These are phyloP conservation scores for Gloeostereum incarnatum DNA, from an alignment of 768 basidiomycete species.

Conservation along the genomic window DNA sequence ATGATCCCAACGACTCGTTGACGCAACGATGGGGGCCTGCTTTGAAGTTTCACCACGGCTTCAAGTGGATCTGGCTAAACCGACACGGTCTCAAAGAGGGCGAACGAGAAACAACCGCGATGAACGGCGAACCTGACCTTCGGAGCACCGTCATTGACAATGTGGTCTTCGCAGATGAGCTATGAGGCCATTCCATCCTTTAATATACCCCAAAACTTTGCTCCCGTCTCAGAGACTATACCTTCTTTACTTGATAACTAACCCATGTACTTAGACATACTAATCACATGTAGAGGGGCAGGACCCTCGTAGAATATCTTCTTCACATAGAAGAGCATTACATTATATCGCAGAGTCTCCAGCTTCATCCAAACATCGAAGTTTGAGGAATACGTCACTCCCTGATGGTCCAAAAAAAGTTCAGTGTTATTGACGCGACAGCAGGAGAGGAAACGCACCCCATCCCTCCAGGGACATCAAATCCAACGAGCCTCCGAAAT, in stretches of 20 bases:
- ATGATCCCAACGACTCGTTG: conserved; percentile 27
- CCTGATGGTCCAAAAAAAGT: conserved; percentile 22
- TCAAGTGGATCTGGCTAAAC: conserved; percentile 45
- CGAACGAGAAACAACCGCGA: conserved; percentile 15
- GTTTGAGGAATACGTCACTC: conserved; percentile 40
- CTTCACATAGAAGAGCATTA: too few species aligned
- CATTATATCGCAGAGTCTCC: conserved; percentile 31
- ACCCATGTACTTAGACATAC: too few species aligned
- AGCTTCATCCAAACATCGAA: conserved; percentile 41
- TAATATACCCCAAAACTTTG: too few species aligned
- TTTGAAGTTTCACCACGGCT: conserved; percentile 34
- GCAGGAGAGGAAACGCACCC: conserved; percentile 35
- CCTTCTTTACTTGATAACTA: too few species aligned
- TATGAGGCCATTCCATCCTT: too few species aligned
- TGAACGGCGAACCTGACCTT: conserved; percentile 12
- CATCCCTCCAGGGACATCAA: conserved; percentile 77
- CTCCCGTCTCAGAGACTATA: too few species aligned
- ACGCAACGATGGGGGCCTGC: conserved; percentile 33
- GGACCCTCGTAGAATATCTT: too few species aligned
- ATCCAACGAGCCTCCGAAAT: conserved; percentile 83
- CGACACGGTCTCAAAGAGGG: too few species aligned
- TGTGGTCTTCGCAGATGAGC: conserved; percentile 31
- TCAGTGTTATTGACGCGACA: conserved; percentile 18
- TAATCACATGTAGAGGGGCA: too few species aligned
- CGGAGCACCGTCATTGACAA: conserved; percentile 22